Evolutionary conservation across 805 yeast species (phyloP).

Genomic region (Kregervanrija pseudodelftensis): DNA sequence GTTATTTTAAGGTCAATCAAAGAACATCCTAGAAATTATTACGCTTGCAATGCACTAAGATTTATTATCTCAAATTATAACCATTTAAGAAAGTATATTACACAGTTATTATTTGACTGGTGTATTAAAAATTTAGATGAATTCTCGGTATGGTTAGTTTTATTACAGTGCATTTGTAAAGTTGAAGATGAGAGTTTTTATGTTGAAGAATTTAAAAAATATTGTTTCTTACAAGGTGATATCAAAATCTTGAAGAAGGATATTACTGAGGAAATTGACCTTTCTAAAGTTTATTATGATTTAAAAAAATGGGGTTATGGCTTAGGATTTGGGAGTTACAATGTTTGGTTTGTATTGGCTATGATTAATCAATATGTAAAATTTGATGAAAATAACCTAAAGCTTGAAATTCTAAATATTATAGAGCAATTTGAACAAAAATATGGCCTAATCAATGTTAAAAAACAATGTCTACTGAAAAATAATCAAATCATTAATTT

Average conservation of each 20-base stretch:
- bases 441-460: neutral
- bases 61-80: conserved; percentile 9
- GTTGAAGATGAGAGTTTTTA: conserved; percentile 9
- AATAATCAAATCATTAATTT: conserved; percentile 1
- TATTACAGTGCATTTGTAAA: conserved; percentile 8
- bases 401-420: neutral
- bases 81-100: no score
- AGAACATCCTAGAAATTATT: conserved; percentile 40
- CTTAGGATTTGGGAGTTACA: no score
- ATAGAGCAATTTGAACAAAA: neutral
- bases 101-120: no score
- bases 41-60: conserved; percentile 36
- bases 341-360: no score
- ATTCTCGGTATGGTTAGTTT: conserved; percentile 17
- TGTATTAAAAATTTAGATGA: conserved; percentile 10
- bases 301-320: no score
- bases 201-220: conserved; percentile 6
- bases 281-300: no score
- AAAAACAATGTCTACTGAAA: neutral
- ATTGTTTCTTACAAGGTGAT: neutral
- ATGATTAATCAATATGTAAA: neutral
- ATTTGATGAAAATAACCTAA: neutral
- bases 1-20: conserved; percentile 28
- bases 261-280: no score
- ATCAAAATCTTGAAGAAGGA: no score